phyloP scores from a whole-genome alignment of 371 early-diverging fungal genomes.

The Circinella minor region DNA sequence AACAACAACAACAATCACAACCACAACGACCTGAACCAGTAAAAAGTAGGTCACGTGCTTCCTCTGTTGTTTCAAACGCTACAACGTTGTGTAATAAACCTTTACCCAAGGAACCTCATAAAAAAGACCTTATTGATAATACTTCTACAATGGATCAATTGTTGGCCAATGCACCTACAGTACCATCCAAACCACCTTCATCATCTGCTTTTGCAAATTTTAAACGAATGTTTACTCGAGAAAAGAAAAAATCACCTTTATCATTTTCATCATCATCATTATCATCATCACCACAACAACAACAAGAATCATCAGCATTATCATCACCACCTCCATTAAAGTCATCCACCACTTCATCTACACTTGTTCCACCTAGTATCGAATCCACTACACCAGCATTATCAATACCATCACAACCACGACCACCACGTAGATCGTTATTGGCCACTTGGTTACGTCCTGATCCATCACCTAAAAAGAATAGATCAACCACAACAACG shows the following conservation, averaged over 20 bases:
- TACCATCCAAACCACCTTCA: slow-evolving; percentile 7
- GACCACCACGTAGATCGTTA: slow-evolving; percentile 23
- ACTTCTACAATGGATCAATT: neutral
- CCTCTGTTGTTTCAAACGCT: slow-evolving; percentile 8
- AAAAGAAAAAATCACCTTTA: slow-evolving; percentile 1
- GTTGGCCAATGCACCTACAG: neutral
- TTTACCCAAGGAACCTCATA: slow-evolving; percentile 4
- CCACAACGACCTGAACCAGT: neutral
- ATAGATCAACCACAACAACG: neutral
- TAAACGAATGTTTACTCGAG: slow-evolving; percentile 11
- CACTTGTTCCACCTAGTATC: neutral
- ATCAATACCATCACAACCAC: slow-evolving; percentile 13
- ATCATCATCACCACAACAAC: neutral
- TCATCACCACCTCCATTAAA: neutral
- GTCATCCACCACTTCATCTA: neutral
- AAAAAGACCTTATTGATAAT: neutral
- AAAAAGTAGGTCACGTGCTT: neutral
- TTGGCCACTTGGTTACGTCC: slow-evolving; percentile 22
- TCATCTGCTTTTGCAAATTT: neutral
- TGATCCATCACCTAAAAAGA: slow-evolving; percentile 8
- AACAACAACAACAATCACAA: neutral
- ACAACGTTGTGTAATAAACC: slow-evolving; percentile 11
- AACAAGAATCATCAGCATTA: neutral
- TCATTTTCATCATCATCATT: slow-evolving; percentile 14
- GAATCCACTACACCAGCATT: slow-evolving; percentile 8